phyloP scores from a whole-genome alignment of 2,329 filamentous ascomycete genomes.

The Parasarocladium wereldwijsianum region DNA sequence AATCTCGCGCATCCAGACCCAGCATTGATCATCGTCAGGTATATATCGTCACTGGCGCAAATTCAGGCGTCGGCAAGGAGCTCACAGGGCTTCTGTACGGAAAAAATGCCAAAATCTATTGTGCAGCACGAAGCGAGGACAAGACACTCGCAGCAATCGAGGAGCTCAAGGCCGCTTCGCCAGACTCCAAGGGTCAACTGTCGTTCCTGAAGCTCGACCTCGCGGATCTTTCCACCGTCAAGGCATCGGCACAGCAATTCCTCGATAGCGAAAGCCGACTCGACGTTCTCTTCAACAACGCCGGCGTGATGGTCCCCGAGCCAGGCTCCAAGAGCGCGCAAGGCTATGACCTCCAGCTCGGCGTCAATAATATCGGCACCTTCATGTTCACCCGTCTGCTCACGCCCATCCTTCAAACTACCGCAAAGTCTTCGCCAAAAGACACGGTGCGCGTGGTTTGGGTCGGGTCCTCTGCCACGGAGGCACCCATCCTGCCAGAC shows the following conservation, averaged over 20 bases:
- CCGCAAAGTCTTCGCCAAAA: slow-evolving; percentile 14
- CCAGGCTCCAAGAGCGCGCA: slow-evolving; percentile 20
- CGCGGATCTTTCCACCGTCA: slow-evolving; percentile 16
- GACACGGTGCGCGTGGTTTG: slow-evolving; percentile 15
- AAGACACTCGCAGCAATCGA: slow-evolving; percentile 27
- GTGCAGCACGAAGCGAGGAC: slow-evolving; percentile 27
- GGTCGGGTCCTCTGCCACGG: slow-evolving; percentile 12
- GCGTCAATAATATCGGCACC: slow-evolving; percentile 21
- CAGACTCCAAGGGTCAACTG: slow-evolving; percentile 18
- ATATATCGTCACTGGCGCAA: slow-evolving; percentile 30
- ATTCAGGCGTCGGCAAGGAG: slow-evolving; percentile 29
- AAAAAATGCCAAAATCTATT: slow-evolving; percentile 34
- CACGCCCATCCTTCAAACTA: slow-evolving; percentile 15
- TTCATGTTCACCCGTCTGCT: slow-evolving; percentile 23
- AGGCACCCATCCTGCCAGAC: slow-evolving; percentile 6
- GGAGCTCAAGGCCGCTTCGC: slow-evolving; percentile 19
- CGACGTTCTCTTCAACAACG: slow-evolving; percentile 25
- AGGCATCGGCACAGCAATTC: slow-evolving; percentile 12
- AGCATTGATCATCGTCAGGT: slow-evolving; percentile 15
- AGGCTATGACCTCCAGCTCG: slow-evolving; percentile 24
- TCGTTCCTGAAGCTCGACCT: slow-evolving; percentile 27
- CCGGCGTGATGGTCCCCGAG: slow-evolving; percentile 23
- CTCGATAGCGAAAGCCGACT: slow-evolving; percentile 12
- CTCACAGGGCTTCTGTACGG: slow-evolving; percentile 35
- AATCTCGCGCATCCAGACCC: slow-evolving; percentile 1